Base-by-base conservation (phyloP, 2,329 filamentous ascomycete genomes). In the Diplodia intermedia region DNA sequence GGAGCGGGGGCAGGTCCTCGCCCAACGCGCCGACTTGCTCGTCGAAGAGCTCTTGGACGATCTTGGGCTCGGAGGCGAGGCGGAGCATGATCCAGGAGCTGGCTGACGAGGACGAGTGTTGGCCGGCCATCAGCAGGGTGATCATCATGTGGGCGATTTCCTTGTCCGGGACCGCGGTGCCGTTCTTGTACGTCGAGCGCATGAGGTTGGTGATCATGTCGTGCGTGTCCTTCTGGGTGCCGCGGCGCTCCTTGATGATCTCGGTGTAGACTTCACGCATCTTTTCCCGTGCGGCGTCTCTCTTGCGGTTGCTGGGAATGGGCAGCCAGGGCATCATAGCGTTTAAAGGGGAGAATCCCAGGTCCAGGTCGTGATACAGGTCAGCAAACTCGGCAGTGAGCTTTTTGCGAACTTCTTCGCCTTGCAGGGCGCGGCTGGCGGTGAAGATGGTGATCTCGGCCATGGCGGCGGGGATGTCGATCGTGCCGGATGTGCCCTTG, bases 121-220 rank as follows among this genome's bases (percentile, higher is more conserved):
- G 91, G 65, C 91, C 91, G 67, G 90, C 91, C 91, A 94, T 94
- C 69, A 94, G 86, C 31, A 94, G 84, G 3, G 91, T 91, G 78
- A 94, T 94, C 90, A 94, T 92, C 87, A 94, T 92, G 81, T 93
- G 89, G 26, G 91, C 91, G 66, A 94, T 86, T 77, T 94, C 91
- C 73, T 89, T 84, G 75, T 94, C 91, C 18, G 91, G 89, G 14
- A 94, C 85, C 5, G 84, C 82, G 38, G 81, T 86, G 71, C 91
- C 91, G 73, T 92, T 86, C 82, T 94, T 94, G 85, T 94, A 94
- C 6, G 81, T 83, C 69, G 88, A 90, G 72, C 86, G 87, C 91
- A 94, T 94, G 70, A 94, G 82, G 74, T 93, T 91, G 86, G 89
- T 91, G 79, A 94, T 91, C 84, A 94, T 94, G 79, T 94, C 91